phyloP scores from a whole-genome alignment of 2,329 filamentous ascomycete genomes.

The Cercospora brassicicola region DNA sequence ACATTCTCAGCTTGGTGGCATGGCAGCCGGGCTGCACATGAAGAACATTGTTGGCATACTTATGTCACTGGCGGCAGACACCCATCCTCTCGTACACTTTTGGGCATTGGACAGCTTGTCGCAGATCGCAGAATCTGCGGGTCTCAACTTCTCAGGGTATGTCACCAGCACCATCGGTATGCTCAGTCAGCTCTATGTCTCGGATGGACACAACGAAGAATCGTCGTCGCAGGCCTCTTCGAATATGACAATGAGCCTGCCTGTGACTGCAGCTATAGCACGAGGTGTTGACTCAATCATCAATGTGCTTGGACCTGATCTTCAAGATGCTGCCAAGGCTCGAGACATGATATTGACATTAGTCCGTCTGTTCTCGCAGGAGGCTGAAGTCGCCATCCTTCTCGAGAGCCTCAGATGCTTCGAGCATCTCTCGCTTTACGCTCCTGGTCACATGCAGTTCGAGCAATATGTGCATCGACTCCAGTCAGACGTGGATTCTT shows the following conservation, averaged over 20 bases:
- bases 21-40: constrained; percentile 93
- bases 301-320: constrained; percentile 91
- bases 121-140: constrained; percentile 85
- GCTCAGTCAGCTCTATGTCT: constrained; percentile 87
- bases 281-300: constrained; percentile 92
- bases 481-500: constrained; percentile 73
- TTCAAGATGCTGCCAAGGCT: constrained; percentile 90
- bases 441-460: constrained; percentile 83
- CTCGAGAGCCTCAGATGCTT: constrained; percentile 78
- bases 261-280: constrained; percentile 78
- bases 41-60: constrained; percentile 97
- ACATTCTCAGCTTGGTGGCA: constrained; percentile 91
- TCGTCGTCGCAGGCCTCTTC: constrained; percentile 77
- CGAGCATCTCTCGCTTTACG: constrained; percentile 90
- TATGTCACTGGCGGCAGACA: constrained; percentile 96
- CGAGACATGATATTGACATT: constrained; percentile 87
- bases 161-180: constrained; percentile 90
- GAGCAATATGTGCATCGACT: constrained; percentile 77
- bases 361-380: constrained; percentile 71
- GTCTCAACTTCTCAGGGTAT: constrained; percentile 85
- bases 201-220: constrained; percentile 87
- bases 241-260: constrained; percentile 82
- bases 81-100: constrained; percentile 91
- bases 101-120: constrained; percentile 91
- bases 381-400: constrained; percentile 69